Percentiles rank a stretch among this genome's conserved stretches.
These are phyloP conservation scores for Protomyces macrosporus DNA, from an alignment of 1,139 yeast species.

Conservation along the genomic window DNA sequence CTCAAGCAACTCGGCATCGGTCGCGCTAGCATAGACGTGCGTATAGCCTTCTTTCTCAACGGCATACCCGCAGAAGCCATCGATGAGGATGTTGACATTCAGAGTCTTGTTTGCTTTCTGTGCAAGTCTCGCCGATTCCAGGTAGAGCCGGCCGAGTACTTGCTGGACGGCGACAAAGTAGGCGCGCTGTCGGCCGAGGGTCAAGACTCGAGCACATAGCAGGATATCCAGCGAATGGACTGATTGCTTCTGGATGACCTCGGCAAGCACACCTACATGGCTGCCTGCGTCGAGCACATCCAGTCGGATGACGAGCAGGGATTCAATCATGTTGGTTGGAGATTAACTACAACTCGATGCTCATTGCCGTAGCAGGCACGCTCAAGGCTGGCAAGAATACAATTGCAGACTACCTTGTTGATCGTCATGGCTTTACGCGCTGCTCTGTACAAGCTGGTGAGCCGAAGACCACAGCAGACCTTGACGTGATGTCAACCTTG, in stretches of 20 bases:
- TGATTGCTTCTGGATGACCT: no score
- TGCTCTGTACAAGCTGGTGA: background rate
- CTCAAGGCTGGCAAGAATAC: slow-evolving; percentile 17
- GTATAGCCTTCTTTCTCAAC: background rate
- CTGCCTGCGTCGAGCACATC: no score
- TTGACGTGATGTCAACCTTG: background rate
- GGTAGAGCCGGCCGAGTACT: background rate
- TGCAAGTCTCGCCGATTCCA: background rate
- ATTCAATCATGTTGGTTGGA: no score
- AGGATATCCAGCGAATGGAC: background rate
- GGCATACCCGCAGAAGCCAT: background rate
- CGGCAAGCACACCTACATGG: no score
- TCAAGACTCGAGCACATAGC: background rate
- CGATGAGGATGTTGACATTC: background rate
- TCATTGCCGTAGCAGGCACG: slow-evolving; percentile 19
- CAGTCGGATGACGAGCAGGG: no score
- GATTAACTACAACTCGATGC: background rate
- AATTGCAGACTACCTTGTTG: background rate
- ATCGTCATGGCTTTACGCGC: background rate
- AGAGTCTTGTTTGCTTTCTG: background rate
- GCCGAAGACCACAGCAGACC: background rate
- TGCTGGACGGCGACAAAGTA: background rate
- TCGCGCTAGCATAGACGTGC: no score
- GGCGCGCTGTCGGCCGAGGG: background rate
- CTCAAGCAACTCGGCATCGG: background rate